Conservation (phyloP, 164 flowering plant genomes). For the Kalanchoe fedtschenkoi region DNA sequence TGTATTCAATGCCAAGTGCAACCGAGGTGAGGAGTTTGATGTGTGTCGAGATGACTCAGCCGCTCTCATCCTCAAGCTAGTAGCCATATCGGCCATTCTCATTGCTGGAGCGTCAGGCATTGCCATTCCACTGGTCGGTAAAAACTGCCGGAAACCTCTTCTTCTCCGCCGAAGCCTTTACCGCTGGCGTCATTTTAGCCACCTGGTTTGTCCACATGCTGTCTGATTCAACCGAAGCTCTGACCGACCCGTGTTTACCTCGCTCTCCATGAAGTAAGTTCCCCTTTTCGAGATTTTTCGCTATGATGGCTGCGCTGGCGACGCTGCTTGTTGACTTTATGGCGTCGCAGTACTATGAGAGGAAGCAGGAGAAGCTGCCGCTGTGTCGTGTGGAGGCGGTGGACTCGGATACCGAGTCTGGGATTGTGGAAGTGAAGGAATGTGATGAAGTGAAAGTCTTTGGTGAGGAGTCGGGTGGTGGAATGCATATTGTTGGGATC, state of each 20-base stretch:
- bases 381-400: constrained; percentile 15
- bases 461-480: constrained; percentile 72
- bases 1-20: constrained; percentile 37
- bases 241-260: constrained; percentile 63
- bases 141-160: constrained; percentile 53
- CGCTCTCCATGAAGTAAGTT: constrained; percentile 60
- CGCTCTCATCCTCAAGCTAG: constrained; percentile 46
- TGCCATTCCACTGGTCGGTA: constrained; percentile 68
- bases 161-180: constrained; percentile 78
- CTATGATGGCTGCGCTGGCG: constrained; percentile 66
- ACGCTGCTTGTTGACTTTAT: constrained; percentile 70
- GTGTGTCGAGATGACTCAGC: constrained; percentile 52
- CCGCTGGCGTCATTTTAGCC: constrained; percentile 92
- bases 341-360: constrained; percentile 77
- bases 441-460: constrained; percentile 31
- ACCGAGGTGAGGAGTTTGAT: constrained; percentile 11
- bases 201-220: constrained; percentile 95
- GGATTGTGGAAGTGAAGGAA: constrained; percentile 18
- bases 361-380: constrained; percentile 39
- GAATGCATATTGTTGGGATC: constrained; percentile 92
- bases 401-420: constrained; percentile 25
- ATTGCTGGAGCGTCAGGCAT: constrained; percentile 57
- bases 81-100: constrained; percentile 64
- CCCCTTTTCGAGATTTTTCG: constrained; percentile 73
- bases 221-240: constrained; percentile 49